phyloP scores from a whole-genome alignment of 805 yeast genomes.

The Candida alai region DNA sequence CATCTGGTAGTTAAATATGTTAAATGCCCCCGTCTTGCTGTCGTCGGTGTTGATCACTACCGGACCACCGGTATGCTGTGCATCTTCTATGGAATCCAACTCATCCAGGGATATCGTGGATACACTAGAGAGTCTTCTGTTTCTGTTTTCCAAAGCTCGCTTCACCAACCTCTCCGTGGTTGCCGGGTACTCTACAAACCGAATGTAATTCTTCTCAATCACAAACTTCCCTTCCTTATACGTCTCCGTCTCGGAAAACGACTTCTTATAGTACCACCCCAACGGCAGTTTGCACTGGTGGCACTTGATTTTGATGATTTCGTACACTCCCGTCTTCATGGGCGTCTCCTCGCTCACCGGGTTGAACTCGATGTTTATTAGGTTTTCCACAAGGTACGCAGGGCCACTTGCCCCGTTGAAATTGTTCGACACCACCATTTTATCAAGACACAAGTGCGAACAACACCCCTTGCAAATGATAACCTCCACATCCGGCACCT shows the following conservation, averaged over 20 bases:
- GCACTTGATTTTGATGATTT: slow-evolving; percentile 34
- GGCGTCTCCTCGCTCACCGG: slow-evolving; percentile 25
- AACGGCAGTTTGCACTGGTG: slow-evolving; percentile 33
- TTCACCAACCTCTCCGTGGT: slow-evolving; percentile 30
- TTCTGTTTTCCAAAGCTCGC: slow-evolving; percentile 18
- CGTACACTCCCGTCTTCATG: slow-evolving; percentile 39
- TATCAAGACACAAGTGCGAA: slow-evolving; percentile 37
- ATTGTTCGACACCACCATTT: slow-evolving; percentile 33
- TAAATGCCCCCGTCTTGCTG: slow-evolving; percentile 1
- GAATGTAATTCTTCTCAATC: slow-evolving; percentile 35
- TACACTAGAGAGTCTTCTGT: slow-evolving; percentile 16
- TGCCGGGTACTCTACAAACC: slow-evolving; percentile 32
- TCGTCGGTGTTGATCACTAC: too few relatives aligned
- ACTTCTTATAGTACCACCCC: slow-evolving; percentile 42
- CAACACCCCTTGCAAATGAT: slow-evolving; percentile 40
- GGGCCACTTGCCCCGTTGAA: slow-evolving; percentile 39
- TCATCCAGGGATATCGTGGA: slow-evolving; percentile 12
- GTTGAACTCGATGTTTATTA: slow-evolving; percentile 32
- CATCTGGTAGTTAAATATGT: slow-evolving; percentile 3
- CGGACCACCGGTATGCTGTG: not conserved
- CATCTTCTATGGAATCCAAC: slow-evolving; percentile 8
- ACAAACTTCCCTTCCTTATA: slow-evolving; percentile 45
- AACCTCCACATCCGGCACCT: slow-evolving; percentile 32
- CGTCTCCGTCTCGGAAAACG: slow-evolving; percentile 30
- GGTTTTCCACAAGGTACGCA: slow-evolving; percentile 37